phyloP scores from a whole-genome alignment of 192 early-diverging fungal genomes.

The Thoreauomyces humboldtii region DNA sequence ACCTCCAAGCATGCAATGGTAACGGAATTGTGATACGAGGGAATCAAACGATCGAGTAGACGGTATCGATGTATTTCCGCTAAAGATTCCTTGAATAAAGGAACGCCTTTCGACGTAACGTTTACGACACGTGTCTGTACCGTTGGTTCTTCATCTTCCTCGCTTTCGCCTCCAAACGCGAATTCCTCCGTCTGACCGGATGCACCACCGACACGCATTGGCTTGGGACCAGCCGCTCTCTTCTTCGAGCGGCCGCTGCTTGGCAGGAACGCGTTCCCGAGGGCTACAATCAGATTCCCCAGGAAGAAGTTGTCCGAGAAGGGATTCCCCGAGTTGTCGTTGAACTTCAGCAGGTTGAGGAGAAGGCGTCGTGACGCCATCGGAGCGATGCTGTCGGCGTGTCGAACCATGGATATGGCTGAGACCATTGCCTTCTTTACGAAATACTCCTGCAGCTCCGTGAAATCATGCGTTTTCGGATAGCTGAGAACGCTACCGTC shows the following conservation, averaged over 20 bases:
- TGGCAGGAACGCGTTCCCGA: slow-evolving; percentile 67
- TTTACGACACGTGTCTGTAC: neutral
- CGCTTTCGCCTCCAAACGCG: slow-evolving; percentile 30
- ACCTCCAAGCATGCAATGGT: slow-evolving; percentile 80
- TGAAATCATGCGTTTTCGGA: slow-evolving; percentile 88
- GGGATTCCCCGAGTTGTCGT: slow-evolving; percentile 89
- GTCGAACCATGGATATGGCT: slow-evolving; percentile 72
- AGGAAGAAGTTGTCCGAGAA: slow-evolving; percentile 82
- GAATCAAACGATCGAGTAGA: slow-evolving; percentile 75
- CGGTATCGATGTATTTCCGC: slow-evolving; percentile 79
- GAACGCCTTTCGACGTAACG: neutral
- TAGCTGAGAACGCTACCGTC: neutral
- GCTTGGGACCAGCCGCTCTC: neutral
- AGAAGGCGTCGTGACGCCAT: slow-evolving; percentile 62
- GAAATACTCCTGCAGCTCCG: slow-evolving; percentile 83
- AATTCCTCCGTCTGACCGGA: neutral
- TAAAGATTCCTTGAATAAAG: slow-evolving; percentile 53
- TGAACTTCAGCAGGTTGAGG: slow-evolving; percentile 77
- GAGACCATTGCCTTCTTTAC: slow-evolving; percentile 70
- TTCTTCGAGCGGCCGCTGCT: neutral
- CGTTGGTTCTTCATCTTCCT: too few relatives aligned
- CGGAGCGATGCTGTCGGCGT: slow-evolving; percentile 62
- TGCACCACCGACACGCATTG: neutral
- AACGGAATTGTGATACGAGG: slow-evolving; percentile 82
- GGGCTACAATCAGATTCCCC: slow-evolving; percentile 65